Evolutionary conservation across 2,329 filamentous ascomycete species (phyloP), one percentile per base, ranked within the genome.

Genomic region (Seiridium unicorne): DNA sequence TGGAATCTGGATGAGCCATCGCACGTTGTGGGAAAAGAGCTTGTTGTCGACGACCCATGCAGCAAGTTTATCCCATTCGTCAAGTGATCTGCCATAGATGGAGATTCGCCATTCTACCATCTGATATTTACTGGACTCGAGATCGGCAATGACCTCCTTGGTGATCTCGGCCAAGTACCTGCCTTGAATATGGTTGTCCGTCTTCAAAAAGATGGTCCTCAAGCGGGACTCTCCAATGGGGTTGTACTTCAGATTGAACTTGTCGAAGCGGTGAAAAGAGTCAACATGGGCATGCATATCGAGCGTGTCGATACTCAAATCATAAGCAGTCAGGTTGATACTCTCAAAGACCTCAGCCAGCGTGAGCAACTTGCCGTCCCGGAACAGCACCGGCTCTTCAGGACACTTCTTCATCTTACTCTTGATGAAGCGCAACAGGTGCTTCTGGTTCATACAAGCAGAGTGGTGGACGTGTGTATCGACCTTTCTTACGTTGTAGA

Each of bases 271-370:
- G 76, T 99, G 95, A 78, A 99, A 99, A 0, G 92, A 96, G 75
- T 99, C 95, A 9, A 92, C 97, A 72, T 99, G 95, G 32, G 95
- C 94, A 89, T 99, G 95, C 95, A 99, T 99, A 77, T 99, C 95
- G 40, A 99, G 83, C 1, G 95, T 99, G 76, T 99, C 95, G 65
- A 99, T 99, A 75, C 93, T 97, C 58, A 99, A 81, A 73, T 99
- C 95, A 74, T 99, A 99, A 0, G 95, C 95, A 4, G 94, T 98
- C 68, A 99, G 80, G 64, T 97, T 97, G 79, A 99, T 97, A 77
- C 93, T 97, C 69, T 97, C 89, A 74, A 99, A 99, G 1, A 99
- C 95, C 76, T 99, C 92, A 60, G 87, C 88, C 61, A 99, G 78
- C 0, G 95, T 98, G 67, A 99, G 81, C 74, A 96, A 87, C 74